Conservation (phyloP, 2,329 filamentous ascomycete genomes). For the Monosporascus sp. region DNA sequence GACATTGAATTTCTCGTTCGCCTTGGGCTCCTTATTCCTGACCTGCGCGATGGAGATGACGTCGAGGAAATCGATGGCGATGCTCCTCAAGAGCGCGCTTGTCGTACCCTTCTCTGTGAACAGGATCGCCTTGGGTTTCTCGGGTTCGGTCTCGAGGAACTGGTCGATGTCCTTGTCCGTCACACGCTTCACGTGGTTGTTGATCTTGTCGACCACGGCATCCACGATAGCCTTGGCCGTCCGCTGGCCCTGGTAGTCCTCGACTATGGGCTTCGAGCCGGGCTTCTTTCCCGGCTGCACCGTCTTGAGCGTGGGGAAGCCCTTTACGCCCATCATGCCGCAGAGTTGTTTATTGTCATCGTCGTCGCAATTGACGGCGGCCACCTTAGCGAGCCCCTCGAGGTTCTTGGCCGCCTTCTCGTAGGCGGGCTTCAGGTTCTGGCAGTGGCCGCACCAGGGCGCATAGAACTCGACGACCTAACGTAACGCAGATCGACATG, state of each 20-base stretch:
- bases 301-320: constrained; percentile 95
- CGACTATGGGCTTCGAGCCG: constrained; percentile 68
- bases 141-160: constrained; percentile 65
- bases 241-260: constrained; percentile 84
- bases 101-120: constrained; percentile 93
- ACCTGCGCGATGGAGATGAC: constrained; percentile 77
- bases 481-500: background rate
- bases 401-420: constrained; percentile 89
- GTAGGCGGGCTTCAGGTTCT: constrained; percentile 91
- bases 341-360: constrained; percentile 88
- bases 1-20: constrained; percentile 70
- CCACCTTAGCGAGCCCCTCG: constrained; percentile 88
- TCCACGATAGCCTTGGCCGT: constrained; percentile 85
- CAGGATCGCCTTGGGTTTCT: constrained; percentile 76
- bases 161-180: constrained; percentile 72
- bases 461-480: constrained; percentile 83
- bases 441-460: constrained; percentile 95
- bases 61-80: constrained; percentile 88
- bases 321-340: constrained; percentile 77
- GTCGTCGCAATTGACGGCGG: constrained; percentile 91
- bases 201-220: constrained; percentile 79
- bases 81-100: constrained; percentile 72
- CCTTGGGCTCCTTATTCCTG: constrained; percentile 69
- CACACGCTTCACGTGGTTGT: constrained; percentile 81
- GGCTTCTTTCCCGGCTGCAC: constrained; percentile 78